A percentile compares a stretch with the other conserved stretches of the same genome.
phyloP scores from a whole-genome alignment of 2,329 filamentous ascomycete species.

The Aspergillus fijiensis region DNA sequence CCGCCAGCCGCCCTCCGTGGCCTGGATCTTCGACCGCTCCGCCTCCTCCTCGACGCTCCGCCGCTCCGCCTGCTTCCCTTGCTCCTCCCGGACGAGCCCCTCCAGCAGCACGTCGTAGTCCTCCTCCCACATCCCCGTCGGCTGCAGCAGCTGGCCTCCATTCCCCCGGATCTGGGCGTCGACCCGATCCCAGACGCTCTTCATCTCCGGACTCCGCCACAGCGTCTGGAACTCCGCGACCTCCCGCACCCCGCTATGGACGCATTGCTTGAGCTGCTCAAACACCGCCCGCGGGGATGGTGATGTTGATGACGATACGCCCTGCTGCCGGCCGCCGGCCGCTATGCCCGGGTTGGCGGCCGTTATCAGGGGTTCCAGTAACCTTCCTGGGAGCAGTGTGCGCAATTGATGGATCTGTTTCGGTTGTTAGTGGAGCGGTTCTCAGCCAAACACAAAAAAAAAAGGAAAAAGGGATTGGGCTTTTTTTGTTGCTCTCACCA shows the following conservation, averaged over 20 bases:
- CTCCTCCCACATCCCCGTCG: slow-evolving; percentile 40
- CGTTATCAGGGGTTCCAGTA: slow-evolving; percentile 42
- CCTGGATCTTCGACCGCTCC: slow-evolving; percentile 28
- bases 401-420: slow-evolving; percentile 45
- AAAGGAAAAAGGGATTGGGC: background rate
- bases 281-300: slow-evolving; percentile 37
- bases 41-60: slow-evolving; percentile 29
- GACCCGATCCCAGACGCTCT: slow-evolving; percentile 39
- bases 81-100: slow-evolving; percentile 32
- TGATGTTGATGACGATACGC: slow-evolving; percentile 18
- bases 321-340: slow-evolving; percentile 11
- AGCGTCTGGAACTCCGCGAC: slow-evolving; percentile 40
- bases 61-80: slow-evolving; percentile 25
- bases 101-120: slow-evolving; percentile 41
- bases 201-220: slow-evolving; percentile 44
- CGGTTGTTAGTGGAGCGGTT: background rate
- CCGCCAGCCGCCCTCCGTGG: slow-evolving; percentile 35
- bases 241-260: slow-evolving; percentile 37
- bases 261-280: slow-evolving; percentile 35
- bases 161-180: slow-evolving; percentile 38
- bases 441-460: background rate
- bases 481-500: slow-evolving; percentile 17
- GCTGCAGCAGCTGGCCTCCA: slow-evolving; percentile 38
- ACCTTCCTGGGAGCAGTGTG: slow-evolving; percentile 40
- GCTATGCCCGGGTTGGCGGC: slow-evolving; percentile 34